Conservation (phyloP, 139 green algal genomes). For the Picochlorum sp. region DNA sequence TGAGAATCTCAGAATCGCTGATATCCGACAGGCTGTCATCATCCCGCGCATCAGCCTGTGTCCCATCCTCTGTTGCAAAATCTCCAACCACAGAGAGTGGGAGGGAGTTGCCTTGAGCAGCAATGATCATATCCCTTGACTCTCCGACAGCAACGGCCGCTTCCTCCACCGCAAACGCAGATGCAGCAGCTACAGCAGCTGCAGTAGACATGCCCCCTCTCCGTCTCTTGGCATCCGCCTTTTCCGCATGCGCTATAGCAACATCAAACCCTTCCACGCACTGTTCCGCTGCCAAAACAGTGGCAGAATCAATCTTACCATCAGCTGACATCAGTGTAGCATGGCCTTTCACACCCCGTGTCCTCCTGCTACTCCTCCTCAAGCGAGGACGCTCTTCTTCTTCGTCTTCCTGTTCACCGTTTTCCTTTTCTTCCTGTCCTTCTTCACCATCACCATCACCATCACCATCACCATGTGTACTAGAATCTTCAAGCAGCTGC, state of each 20-base stretch:
- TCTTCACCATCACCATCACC: background rate
- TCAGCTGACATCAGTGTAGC: background rate
- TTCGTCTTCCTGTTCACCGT: background rate
- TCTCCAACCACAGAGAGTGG: background rate
- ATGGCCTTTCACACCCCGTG: background rate
- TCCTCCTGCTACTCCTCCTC: background rate
- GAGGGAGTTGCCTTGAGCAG: background rate
- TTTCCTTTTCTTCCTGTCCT: background rate
- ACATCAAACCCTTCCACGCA: slow-evolving; percentile 5
- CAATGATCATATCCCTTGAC: background rate
- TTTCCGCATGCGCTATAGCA: slow-evolving; percentile 7
- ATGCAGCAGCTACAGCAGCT: background rate
- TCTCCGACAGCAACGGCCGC: background rate
- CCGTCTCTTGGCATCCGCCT: background rate
- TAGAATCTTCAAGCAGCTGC: background rate
- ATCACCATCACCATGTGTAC: background rate
- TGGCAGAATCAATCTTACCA: slow-evolving; percentile 1
- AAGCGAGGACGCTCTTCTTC: background rate
- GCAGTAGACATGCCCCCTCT: background rate
- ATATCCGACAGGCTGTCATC: slow-evolving; percentile 26
- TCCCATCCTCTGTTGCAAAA: slow-evolving; percentile 10
- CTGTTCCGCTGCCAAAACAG: background rate
- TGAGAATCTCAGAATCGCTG: slow-evolving; percentile 21
- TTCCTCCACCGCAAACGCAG: background rate
- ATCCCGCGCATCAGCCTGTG: slow-evolving; percentile 18